Conservation (phyloP, 2,329 filamentous ascomycete species). For the Fusarium floridanum region DNA sequence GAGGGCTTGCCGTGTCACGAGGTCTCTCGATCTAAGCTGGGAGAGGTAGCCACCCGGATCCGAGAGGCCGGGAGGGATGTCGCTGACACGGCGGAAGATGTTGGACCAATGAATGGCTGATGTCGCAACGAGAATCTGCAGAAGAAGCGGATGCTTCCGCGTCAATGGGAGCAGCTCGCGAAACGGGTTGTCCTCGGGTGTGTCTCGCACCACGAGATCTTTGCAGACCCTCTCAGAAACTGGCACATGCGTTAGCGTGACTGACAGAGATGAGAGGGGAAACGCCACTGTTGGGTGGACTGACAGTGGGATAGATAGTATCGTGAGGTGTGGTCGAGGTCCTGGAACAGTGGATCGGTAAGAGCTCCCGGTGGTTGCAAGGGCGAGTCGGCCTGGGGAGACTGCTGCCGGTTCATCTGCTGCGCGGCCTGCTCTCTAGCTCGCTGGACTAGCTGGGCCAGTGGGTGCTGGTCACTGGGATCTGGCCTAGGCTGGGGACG, state of each 20-base stretch:
- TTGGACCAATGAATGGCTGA: constrained; percentile 65
- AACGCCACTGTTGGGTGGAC: constrained; percentile 27
- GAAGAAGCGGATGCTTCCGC: constrained; percentile 59
- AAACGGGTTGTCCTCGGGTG: constrained; percentile 61
- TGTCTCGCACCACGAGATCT: constrained; percentile 65
- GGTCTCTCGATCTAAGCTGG: constrained; percentile 54
- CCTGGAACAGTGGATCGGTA: constrained; percentile 68
- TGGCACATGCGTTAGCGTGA: constrained; percentile 48
- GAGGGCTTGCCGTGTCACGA: constrained; percentile 55
- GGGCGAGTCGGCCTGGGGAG: constrained; percentile 22
- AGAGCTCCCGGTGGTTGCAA: constrained; percentile 50
- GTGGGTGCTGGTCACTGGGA: constrained; percentile 38
- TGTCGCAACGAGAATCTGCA: constrained; percentile 63
- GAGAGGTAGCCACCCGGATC: constrained; percentile 55
- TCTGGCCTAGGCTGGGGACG: constrained; percentile 36
- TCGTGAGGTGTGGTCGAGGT: constrained; percentile 60
- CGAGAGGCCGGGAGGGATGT: constrained; percentile 48
- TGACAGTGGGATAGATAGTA: constrained; percentile 65
- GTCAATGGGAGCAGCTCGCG: constrained; percentile 63
- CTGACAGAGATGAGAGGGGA: constrained; percentile 8
- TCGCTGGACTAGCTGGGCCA: constrained; percentile 33
- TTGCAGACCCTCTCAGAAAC: constrained; percentile 64
- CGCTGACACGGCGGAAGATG: constrained; percentile 52
- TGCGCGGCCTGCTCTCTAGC: constrained; percentile 31
- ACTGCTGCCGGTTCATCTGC: constrained; percentile 24